These are phyloP conservation scores for Streptanthus diversifolius DNA, from an alignment of 345 rosid genomes.

Conservation along the genomic window DNA sequence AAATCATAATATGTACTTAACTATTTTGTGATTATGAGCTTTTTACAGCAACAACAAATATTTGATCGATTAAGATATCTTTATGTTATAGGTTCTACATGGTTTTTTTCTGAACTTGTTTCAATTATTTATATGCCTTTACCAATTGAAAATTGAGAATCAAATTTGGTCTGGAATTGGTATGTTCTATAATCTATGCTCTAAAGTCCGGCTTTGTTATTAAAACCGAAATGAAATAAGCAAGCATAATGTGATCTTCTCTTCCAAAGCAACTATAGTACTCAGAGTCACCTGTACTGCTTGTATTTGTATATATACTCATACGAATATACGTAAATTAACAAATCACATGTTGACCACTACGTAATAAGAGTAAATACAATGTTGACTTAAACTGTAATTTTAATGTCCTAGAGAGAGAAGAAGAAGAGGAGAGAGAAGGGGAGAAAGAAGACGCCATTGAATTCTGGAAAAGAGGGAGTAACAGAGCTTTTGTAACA, in stretches of 20 bases:
- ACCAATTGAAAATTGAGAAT: background rate
- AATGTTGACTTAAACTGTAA: slow-evolving; percentile 12
- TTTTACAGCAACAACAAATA: background rate
- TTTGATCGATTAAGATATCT: background rate
- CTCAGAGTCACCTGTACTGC: background rate
- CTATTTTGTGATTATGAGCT: background rate
- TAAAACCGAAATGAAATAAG: background rate
- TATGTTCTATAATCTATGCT: background rate
- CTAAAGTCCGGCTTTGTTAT: background rate
- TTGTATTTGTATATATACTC: background rate
- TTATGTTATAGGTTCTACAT: background rate
- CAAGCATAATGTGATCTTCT: background rate
- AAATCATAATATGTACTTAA: background rate
- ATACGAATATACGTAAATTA: background rate
- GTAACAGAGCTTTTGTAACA: slow-evolving; percentile 77
- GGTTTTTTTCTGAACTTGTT: background rate
- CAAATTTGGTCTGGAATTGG: background rate
- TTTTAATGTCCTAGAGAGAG: slow-evolving; percentile 22
- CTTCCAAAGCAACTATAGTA: background rate
- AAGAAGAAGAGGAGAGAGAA: background rate
- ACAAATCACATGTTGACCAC: slow-evolving; percentile 25
- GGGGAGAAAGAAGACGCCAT: slow-evolving; percentile 48
- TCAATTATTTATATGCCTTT: background rate
- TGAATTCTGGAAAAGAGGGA: slow-evolving; percentile 48
- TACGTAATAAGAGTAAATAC: slow-evolving; percentile 12